These are phyloP conservation scores for Agaricales sp. DNA, from an alignment of 1,284 basidiomycete genomes.

Conservation along the genomic window DNA sequence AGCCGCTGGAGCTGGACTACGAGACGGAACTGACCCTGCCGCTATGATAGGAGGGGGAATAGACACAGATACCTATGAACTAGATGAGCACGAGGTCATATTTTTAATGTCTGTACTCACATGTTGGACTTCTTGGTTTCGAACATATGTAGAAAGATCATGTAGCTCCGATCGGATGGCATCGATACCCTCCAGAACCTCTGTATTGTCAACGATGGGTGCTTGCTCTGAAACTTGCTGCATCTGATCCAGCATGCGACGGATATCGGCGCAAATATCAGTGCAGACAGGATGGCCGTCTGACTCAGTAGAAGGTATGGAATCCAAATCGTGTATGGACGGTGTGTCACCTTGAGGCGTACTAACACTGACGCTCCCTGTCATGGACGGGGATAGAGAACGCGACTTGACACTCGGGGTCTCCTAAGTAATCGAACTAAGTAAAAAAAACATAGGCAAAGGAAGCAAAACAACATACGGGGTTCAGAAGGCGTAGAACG, in stretches of 20 bases:
- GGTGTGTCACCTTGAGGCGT: constrained; percentile 53
- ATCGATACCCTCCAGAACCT: constrained; percentile 48
- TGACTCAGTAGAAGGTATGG: constrained; percentile 28
- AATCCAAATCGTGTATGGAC: constrained; percentile 46
- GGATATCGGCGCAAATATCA: constrained; percentile 43
- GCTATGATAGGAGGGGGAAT: too few species aligned
- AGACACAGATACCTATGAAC: too few species aligned
- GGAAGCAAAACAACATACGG: constrained; percentile 6
- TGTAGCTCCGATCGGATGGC: constrained; percentile 53
- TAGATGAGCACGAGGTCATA: too few species aligned
- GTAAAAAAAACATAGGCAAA: not conserved
- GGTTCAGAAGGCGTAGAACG: constrained; percentile 4
- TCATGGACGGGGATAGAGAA: constrained; percentile 31
- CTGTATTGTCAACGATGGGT: constrained; percentile 48
- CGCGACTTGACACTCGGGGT: constrained; percentile 9
- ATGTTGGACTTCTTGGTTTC: constrained; percentile 17
- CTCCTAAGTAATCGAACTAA: not conserved
- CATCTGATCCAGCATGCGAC: constrained; percentile 54
- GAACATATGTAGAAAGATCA: constrained; percentile 38
- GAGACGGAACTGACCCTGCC: too few species aligned
- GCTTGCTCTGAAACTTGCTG: constrained; percentile 46
- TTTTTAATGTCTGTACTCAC: not conserved
- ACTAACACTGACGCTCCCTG: constrained; percentile 47
- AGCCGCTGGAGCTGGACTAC: too few species aligned
- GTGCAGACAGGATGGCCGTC: constrained; percentile 1